These are phyloP conservation scores for Panaeolus cyanescens DNA, from an alignment of 768 basidiomycete species.

Conservation along the genomic window DNA sequence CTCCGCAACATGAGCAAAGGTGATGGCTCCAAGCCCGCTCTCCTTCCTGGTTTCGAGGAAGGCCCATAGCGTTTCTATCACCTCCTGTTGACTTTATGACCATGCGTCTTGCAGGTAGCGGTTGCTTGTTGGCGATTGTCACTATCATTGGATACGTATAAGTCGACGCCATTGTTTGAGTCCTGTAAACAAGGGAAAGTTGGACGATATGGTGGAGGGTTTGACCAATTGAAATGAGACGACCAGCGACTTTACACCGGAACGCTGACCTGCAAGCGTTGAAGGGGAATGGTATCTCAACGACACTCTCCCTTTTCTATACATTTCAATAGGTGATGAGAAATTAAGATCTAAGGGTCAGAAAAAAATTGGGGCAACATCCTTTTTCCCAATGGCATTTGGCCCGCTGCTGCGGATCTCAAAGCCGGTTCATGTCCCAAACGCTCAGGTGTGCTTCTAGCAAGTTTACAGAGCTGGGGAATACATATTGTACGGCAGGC, in stretches of 20 bases:
- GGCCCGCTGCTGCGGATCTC: too few relatives aligned
- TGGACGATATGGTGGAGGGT: background rate
- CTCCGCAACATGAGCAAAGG: constrained; percentile 31
- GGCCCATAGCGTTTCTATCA: background rate
- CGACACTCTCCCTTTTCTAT: background rate
- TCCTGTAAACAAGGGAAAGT: too few relatives aligned
- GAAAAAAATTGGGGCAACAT: too few relatives aligned
- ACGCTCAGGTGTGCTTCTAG: too few relatives aligned
- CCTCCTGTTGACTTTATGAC: background rate
- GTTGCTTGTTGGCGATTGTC: background rate
- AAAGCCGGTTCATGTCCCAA: too few relatives aligned
- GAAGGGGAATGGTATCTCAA: background rate
- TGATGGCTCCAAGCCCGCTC: constrained; percentile 36
- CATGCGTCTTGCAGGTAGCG: background rate
- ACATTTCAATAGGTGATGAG: background rate
- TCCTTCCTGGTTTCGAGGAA: background rate
- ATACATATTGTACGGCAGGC: too few relatives aligned
- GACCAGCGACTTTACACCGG: background rate
- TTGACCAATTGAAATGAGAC: background rate
- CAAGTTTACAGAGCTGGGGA: too few relatives aligned
- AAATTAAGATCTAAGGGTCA: background rate
- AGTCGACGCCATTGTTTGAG: too few relatives aligned
- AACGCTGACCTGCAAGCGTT: background rate
- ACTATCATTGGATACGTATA: too few relatives aligned
- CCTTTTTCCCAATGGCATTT: too few relatives aligned